A percentile compares a stretch with the other conserved stretches of the same genome.
These are phyloP conservation scores for Dendrocalamus latiflorus DNA, from an alignment of 202 grass and related monocot species.

Conservation along the genomic window DNA sequence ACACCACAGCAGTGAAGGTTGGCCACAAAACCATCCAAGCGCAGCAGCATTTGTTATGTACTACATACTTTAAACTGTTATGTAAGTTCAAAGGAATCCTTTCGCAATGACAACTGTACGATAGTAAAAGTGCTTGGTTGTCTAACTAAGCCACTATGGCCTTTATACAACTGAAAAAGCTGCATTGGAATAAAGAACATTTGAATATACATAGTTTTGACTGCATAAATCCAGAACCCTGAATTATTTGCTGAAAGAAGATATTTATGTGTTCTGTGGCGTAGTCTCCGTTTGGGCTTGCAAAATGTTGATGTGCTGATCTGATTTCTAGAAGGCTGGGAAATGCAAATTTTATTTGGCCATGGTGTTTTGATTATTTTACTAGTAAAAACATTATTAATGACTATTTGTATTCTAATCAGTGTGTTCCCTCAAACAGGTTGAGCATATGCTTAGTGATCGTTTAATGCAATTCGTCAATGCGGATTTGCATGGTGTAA, in stretches of 20 bases:
- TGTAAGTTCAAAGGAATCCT: background rate
- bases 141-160: background rate
- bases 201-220: background rate
- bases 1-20: background rate
- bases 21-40: background rate
- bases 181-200: background rate
- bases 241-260: background rate
- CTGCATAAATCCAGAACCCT: slow-evolving; percentile 7
- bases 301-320: background rate
- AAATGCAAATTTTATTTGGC: slow-evolving; percentile 12
- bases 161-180: background rate
- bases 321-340: background rate
- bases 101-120: background rate
- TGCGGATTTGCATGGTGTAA: slow-evolving; percentile 70
- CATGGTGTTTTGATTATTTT: background rate
- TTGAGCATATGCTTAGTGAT: slow-evolving; percentile 96
- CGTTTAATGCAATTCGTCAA: slow-evolving; percentile 70
- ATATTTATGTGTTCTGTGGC: background rate
- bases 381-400: background rate
- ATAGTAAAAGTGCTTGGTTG: background rate
- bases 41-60: background rate
- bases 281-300: background rate
- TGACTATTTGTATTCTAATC: background rate
- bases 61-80: background rate
- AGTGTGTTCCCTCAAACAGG: slow-evolving; percentile 45